Percentiles rank a stretch among this genome's conserved stretches.
Conservation (phyloP, 176 grass and related monocot species). For the Themeda triandra region DNA sequence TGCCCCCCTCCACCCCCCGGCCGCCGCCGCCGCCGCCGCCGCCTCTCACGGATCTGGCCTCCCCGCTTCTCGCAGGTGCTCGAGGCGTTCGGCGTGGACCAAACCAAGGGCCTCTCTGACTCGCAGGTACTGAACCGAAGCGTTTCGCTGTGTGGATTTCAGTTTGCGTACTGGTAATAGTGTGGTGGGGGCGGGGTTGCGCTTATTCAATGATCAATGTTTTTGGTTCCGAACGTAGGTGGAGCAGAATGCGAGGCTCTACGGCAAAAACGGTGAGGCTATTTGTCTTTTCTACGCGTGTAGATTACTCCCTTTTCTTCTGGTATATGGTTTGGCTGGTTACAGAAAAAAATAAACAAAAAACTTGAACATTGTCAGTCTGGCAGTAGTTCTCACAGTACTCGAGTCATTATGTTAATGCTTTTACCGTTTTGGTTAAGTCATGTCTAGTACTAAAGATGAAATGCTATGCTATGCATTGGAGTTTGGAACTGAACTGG, state of each 20-base stretch:
- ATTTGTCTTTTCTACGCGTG: neutral
- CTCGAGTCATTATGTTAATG: neutral
- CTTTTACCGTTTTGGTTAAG: neutral
- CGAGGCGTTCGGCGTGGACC: slow-evolving; percentile 82
- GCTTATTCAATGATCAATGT: slow-evolving; percentile 33
- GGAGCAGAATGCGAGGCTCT: slow-evolving; percentile 61
- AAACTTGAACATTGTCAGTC: neutral
- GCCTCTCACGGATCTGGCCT: slow-evolving; percentile 46
- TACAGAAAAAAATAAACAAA: neutral
- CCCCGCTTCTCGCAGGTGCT: slow-evolving; percentile 61
- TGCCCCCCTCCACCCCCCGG: neutral
- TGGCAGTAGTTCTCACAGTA: neutral
- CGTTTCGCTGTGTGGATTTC: neutral
- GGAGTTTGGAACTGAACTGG: neutral
- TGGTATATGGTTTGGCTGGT: neutral
- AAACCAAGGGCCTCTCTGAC: slow-evolving; percentile 81
- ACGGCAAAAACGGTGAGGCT: slow-evolving; percentile 72
- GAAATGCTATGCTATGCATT: neutral
- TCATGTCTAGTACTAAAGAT: neutral
- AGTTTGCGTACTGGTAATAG: neutral
- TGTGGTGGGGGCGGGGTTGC: neutral
- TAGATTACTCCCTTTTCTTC: neutral
- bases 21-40: slow-evolving; percentile 2
- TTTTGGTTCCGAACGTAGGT: slow-evolving; percentile 57
- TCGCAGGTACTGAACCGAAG: slow-evolving; percentile 57